Evolutionary conservation across 495 filamentous ascomycete species (phyloP).

Genomic region (Astrocystis sublimbata): DNA sequence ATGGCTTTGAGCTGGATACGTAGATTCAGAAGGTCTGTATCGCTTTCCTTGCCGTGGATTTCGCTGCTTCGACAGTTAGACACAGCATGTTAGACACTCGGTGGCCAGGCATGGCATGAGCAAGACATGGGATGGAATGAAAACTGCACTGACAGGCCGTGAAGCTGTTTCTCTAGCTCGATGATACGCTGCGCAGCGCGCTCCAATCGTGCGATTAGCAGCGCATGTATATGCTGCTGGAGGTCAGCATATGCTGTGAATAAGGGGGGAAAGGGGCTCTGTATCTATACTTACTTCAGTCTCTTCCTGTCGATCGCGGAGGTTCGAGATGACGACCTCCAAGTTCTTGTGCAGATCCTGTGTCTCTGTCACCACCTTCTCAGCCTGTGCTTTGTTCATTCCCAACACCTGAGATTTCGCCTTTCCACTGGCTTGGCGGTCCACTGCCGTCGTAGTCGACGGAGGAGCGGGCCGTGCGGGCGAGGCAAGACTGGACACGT

Average conservation of each 20-base stretch:
- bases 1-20: slow-evolving; percentile 55
- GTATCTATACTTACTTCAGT: slow-evolving; percentile 49
- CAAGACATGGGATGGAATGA: neutral
- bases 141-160: slow-evolving; percentile 44
- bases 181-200: slow-evolving; percentile 54
- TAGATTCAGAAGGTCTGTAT: slow-evolving; percentile 52
- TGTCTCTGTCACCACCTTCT: slow-evolving; percentile 40
- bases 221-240: slow-evolving; percentile 53
- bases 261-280: neutral
- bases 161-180: slow-evolving; percentile 48
- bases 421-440: neutral
- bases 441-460: slow-evolving; percentile 16
- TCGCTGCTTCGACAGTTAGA: slow-evolving; percentile 33
- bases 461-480: slow-evolving; percentile 19
- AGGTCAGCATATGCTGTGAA: slow-evolving; percentile 4
- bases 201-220: slow-evolving; percentile 53
- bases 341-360: slow-evolving; percentile 44
- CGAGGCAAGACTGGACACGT: slow-evolving; percentile 16
- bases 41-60: slow-evolving; percentile 37
- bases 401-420: slow-evolving; percentile 1
- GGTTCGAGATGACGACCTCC: slow-evolving; percentile 34
- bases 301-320: slow-evolving; percentile 50
- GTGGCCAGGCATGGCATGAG: no score
- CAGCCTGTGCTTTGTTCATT: slow-evolving; percentile 30
- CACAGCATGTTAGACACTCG: neutral